Evolutionary conservation across 2,329 filamentous ascomycete genomes (phyloP).

Genomic region (Venturia pyrina): DNA sequence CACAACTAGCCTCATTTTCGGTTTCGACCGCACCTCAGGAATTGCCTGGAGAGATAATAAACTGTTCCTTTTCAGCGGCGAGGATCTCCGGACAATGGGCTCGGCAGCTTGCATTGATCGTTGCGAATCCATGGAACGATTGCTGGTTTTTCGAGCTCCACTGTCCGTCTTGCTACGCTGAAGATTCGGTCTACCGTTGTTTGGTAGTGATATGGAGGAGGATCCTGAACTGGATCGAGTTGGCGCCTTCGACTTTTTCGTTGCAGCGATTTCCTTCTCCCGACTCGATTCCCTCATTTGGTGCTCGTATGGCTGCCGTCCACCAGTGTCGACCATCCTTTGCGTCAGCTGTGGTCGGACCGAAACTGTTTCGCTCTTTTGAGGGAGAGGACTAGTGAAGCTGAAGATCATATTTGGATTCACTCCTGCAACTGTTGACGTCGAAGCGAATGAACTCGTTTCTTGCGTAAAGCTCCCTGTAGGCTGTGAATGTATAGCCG

Average conservation of each 20-base stretch:
- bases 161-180: conserved; percentile 38
- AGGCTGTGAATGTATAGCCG: background rate
- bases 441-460: conserved; percentile 16
- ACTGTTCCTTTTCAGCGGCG: conserved; percentile 36
- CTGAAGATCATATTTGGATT: conserved; percentile 39
- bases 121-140: conserved; percentile 23
- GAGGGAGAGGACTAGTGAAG: conserved; percentile 20
- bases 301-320: conserved; percentile 30
- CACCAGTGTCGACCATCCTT: conserved; percentile 18
- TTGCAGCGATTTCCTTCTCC: conserved; percentile 21
- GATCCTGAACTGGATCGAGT: conserved; percentile 29
- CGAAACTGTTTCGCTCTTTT: conserved; percentile 19
- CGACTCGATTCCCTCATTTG: conserved; percentile 24
- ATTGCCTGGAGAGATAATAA: conserved; percentile 33
- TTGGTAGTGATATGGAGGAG: conserved; percentile 26
- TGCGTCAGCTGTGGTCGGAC: conserved; percentile 15
- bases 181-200: conserved; percentile 23
- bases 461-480: conserved; percentile 5
- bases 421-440: conserved; percentile 26
- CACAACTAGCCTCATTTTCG: conserved; percentile 35
- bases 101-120: conserved; percentile 16
- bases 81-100: conserved; percentile 33
- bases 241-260: conserved; percentile 7
- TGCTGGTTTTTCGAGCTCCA: conserved; percentile 24
- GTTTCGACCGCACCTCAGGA: conserved; percentile 29